Conservation (phyloP, 164 flowering plant genomes). For the Warburgia ugandensis region DNA sequence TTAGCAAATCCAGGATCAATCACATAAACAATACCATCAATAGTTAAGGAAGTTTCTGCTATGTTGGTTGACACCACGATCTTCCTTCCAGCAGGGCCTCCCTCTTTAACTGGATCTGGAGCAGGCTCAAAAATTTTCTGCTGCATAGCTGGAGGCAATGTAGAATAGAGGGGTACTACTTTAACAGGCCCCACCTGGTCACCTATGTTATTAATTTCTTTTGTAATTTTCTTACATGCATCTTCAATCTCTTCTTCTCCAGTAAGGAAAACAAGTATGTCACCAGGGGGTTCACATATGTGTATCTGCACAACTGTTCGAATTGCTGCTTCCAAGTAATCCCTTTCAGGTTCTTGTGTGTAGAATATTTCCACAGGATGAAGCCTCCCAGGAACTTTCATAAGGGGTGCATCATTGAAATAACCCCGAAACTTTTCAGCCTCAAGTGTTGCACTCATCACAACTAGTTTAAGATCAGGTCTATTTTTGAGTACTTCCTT, state of each 20-base stretch:
- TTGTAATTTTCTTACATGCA: slow-evolving; percentile 70
- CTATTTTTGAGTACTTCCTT: slow-evolving; percentile 80
- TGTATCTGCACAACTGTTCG: slow-evolving; percentile 92
- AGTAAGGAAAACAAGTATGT: slow-evolving; percentile 91
- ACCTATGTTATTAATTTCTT: slow-evolving; percentile 59
- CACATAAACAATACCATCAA: slow-evolving; percentile 94
- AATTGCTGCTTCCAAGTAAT: slow-evolving; percentile 90
- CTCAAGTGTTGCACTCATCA: slow-evolving; percentile 98
- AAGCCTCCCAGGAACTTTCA: slow-evolving; percentile 96
- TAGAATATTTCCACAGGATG: slow-evolving; percentile 93
- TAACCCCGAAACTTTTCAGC: slow-evolving; percentile 93
- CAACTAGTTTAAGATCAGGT: slow-evolving; percentile 76
- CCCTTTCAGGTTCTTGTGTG: slow-evolving; percentile 92
- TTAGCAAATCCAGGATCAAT: slow-evolving; percentile 95
- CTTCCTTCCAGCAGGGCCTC: slow-evolving; percentile 86
- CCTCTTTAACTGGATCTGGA: slow-evolving; percentile 66
- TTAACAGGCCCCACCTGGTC: slow-evolving; percentile 82
- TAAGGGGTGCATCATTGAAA: slow-evolving; percentile 74
- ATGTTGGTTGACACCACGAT: slow-evolving; percentile 91
- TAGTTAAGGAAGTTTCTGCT: slow-evolving; percentile 96
- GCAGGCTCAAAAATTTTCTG: slow-evolving; percentile 94
- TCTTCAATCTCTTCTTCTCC: slow-evolving; percentile 99
- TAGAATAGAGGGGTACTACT: slow-evolving; percentile 83
- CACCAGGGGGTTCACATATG: slow-evolving; percentile 67
- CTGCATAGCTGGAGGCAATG: slow-evolving; percentile 96